Evolutionary conservation across 2,329 filamentous ascomycete species (phyloP), one percentile per base, ranked within the genome.

Genomic region (Malbranchea zuffiana): DNA sequence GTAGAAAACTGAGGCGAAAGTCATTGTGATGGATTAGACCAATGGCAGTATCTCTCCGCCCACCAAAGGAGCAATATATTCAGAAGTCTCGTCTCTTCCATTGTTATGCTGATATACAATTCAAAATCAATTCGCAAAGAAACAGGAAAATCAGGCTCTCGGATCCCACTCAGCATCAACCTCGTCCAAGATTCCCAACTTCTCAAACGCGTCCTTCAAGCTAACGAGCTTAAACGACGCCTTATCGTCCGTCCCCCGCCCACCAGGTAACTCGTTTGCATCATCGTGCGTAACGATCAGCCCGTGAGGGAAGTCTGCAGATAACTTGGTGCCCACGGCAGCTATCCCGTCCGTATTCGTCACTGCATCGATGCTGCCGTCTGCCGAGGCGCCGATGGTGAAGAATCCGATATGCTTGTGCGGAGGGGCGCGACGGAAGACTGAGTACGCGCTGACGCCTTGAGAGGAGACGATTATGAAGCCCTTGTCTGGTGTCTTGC

Each of bases 261-360:
- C 67, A 4, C 49, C 60, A 0, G 60, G 52, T 5, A 69, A 49
- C 51, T 72, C 61, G 39, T 73, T 74, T 2, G 65, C 63, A 49
- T 74, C 70, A 43, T 73, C 69, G 40, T 72, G 69, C 8, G 67
- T 62, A 3, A 72, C 68, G 2, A 73, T 46, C 16, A 73, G 30
- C 0, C 70, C 68, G 5, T 51, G 46, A 0, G 62, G 62, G 35
- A 66, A 68, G 15, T 57, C 54, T 12, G 44, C 46, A 19, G 66
- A 65, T 25, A 72, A 50, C 0, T 47, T 53, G 1, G 56, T 57
- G 0, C 67, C 64, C 3, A 72, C 64, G 0, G 64, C 69, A 0
- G 67, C 43, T 18, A 72, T 53, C 0, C 70, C 69, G 37, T 73
- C 70, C 0, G 69, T 72, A 43, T 73, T 73, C 10, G 63, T 67